Percentiles rank a stretch among this genome's conserved stretches.
Conservation (phyloP, 1,284 basidiomycete species). For the Rugosomyces carneus region DNA sequence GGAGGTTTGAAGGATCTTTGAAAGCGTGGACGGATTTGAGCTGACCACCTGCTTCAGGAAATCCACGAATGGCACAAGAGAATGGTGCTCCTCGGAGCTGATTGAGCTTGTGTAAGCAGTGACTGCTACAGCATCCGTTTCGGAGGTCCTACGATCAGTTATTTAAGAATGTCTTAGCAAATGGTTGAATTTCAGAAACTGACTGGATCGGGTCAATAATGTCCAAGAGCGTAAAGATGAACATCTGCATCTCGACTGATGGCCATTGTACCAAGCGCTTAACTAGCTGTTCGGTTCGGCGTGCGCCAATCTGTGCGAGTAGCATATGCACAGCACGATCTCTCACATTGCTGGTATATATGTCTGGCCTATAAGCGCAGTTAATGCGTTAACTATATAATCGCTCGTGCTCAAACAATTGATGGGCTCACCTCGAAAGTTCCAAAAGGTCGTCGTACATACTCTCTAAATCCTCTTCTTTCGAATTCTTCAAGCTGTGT, state of each 20-base stretch:
- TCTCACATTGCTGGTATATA: neutral
- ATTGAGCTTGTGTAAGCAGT: neutral
- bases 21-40: neutral
- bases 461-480: neutral
- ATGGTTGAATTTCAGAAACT: neutral
- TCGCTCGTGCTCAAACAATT: neutral
- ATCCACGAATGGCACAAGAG: neutral
- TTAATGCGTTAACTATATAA: neutral
- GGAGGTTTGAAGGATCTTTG: neutral
- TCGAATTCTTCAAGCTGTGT: neutral
- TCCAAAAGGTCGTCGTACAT: conserved; percentile 11
- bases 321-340: neutral
- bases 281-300: neutral
- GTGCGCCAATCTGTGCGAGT: neutral
- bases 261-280: neutral
- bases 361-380: neutral
- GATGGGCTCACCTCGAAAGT: conserved; percentile 7
- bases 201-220: neutral
- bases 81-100: neutral
- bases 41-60: neutral
- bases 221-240: neutral
- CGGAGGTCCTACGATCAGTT: neutral
- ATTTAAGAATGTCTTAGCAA: neutral
- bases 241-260: neutral
- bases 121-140: neutral